These are phyloP conservation scores for Ogataea hybrid DNA, from an alignment of 1,139 yeast genomes.

Conservation along the genomic window DNA sequence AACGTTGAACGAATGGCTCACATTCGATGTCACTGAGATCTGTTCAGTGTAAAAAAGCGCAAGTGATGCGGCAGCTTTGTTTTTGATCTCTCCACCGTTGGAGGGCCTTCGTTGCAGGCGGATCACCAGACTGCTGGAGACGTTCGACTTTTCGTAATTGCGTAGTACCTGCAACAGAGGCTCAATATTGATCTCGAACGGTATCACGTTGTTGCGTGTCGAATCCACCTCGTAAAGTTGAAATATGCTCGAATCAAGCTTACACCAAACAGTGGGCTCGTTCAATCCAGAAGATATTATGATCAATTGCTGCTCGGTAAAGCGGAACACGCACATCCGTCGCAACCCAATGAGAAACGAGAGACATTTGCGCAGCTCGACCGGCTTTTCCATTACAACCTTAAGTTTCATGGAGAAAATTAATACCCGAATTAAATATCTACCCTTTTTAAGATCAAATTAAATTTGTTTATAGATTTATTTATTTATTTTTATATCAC, in stretches of 20 bases:
- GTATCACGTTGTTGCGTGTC: conserved; percentile 46
- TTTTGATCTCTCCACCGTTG: conserved; percentile 31
- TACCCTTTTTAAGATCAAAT: no score
- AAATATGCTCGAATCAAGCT: conserved; percentile 45
- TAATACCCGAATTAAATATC: no score
- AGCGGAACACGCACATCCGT: conserved; percentile 42
- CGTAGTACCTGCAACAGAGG: conserved; percentile 51
- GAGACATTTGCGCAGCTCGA: conserved; percentile 29
- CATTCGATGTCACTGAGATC: conserved; percentile 33
- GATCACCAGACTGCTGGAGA: conserved; percentile 46
- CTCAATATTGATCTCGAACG: conserved; percentile 56
- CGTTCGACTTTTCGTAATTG: conserved; percentile 52
- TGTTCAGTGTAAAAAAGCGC: conserved; percentile 48
- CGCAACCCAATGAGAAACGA: conserved; percentile 35
- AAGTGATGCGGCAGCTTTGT: conserved; percentile 49
- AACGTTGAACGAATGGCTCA: conserved; percentile 58
- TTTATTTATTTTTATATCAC: not conserved
- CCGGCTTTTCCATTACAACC: conserved; percentile 22
- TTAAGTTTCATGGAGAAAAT: conserved; percentile 24
- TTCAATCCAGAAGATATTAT: conserved; percentile 49
- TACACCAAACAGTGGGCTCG: conserved; percentile 67
- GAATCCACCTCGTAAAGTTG: conserved; percentile 46
- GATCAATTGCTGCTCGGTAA: conserved; percentile 44
- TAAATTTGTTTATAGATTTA: not conserved
- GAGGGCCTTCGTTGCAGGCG: conserved; percentile 45